A percentile compares a stretch with the other conserved stretches of the same genome.
phyloP scores from a whole-genome alignment of 257 asterid species.

The Fraxinus excelsior region DNA sequence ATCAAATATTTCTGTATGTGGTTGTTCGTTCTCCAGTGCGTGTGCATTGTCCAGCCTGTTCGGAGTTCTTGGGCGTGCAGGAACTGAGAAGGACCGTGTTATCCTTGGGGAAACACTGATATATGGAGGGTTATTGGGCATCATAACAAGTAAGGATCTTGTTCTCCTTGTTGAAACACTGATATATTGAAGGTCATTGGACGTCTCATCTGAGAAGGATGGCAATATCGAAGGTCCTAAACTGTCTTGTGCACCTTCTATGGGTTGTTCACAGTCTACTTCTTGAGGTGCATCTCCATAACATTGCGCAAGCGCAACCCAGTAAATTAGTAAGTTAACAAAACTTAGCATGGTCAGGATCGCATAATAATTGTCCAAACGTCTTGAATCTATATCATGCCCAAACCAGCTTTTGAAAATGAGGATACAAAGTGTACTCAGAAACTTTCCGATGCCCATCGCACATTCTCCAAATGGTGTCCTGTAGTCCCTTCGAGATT shows the following conservation, averaged over 20 bases:
- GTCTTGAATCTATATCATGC: background rate
- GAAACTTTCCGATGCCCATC: constrained; percentile 10
- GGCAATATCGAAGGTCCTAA: background rate
- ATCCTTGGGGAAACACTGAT: too few relatives aligned
- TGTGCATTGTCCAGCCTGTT: too few relatives aligned
- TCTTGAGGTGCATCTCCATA: background rate
- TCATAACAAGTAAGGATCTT: too few relatives aligned
- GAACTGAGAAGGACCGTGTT: too few relatives aligned
- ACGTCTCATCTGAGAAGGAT: background rate
- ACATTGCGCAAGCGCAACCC: background rate
- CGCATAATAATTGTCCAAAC: constrained; percentile 10
- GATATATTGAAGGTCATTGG: background rate
- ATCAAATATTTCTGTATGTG: too few relatives aligned
- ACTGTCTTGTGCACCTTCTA: background rate
- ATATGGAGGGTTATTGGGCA: too few relatives aligned
- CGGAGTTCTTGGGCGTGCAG: too few relatives aligned
- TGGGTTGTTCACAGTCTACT: background rate
- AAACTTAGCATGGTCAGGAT: background rate
- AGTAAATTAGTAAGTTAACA: background rate
- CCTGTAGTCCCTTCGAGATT: background rate
- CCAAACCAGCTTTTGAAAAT: constrained; percentile 4
- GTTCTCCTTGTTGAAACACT: background rate
- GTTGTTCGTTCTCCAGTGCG: too few relatives aligned
- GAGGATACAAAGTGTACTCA: background rate
- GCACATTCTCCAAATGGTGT: background rate